Conservation (phyloP, 1,284 basidiomycete genomes). For the Omphalotus olearius region DNA sequence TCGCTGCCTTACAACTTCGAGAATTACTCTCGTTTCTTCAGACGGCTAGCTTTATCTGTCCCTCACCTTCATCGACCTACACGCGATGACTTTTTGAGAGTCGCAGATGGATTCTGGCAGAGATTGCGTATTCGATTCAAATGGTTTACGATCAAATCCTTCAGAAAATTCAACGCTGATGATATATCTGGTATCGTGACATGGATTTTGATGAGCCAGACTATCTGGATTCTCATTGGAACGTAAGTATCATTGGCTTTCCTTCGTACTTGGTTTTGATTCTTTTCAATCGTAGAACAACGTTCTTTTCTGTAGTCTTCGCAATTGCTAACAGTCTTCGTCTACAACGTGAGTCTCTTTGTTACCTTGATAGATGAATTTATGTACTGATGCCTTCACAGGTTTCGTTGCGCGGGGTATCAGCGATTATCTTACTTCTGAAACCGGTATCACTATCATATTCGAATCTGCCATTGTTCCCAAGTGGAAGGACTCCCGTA, state of each 20-base stretch:
- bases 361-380: not conserved
- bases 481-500: slow-evolving; percentile 93
- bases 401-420: slow-evolving; percentile 88
- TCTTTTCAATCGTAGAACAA: slow-evolving; percentile 58
- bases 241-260: slow-evolving; percentile 58
- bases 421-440: slow-evolving; percentile 89
- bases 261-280: slow-evolving; percentile 3
- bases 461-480: slow-evolving; percentile 98
- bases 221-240: slow-evolving; percentile 89
- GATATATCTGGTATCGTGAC: slow-evolving; percentile 96
- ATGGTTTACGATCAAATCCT: slow-evolving; percentile 97
- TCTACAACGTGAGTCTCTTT: slow-evolving; percentile 64
- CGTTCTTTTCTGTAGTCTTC: slow-evolving; percentile 93
- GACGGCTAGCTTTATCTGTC: slow-evolving; percentile 66
- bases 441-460: slow-evolving; percentile 92
- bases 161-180: slow-evolving; percentile 93
- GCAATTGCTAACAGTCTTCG: slow-evolving; percentile 85
- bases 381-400: slow-evolving; percentile 24
- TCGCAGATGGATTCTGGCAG: slow-evolving; percentile 88
- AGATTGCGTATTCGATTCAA: slow-evolving; percentile 90
- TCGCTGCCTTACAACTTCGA: slow-evolving; percentile 38
- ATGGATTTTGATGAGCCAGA: slow-evolving; percentile 93
- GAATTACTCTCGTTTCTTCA: slow-evolving; percentile 80
- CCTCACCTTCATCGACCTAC: slow-evolving; percentile 82
- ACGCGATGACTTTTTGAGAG: slow-evolving; percentile 82